These are phyloP conservation scores for Tetracentron sinense DNA, from an alignment of 164 flowering plant species.

Conservation along the genomic window DNA sequence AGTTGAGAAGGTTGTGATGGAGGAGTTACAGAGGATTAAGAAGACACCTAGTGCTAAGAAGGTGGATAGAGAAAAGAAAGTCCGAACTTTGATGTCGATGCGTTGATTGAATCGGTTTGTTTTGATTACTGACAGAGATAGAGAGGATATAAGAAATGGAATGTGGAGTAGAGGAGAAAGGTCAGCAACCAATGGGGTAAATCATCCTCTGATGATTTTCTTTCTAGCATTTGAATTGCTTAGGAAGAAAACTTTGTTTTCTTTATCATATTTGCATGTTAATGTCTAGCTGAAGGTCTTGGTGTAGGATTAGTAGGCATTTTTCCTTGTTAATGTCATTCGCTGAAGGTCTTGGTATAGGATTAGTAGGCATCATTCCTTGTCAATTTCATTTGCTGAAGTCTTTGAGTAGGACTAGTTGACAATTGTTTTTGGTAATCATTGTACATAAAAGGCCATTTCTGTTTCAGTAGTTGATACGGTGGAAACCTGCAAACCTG, in stretches of 20 bases:
- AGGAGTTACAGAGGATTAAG: constrained; percentile 48
- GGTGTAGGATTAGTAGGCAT: constrained; percentile 22
- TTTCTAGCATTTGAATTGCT: constrained; percentile 3
- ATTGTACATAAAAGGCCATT: constrained; percentile 7
- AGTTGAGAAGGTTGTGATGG: constrained; percentile 61
- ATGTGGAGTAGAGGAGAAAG: constrained; percentile 2
- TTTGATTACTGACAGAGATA: not conserved
- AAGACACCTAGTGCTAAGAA: constrained; percentile 57
- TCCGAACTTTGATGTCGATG: constrained; percentile 69
- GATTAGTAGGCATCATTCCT: constrained; percentile 11
- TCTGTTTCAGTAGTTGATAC: constrained; percentile 2
- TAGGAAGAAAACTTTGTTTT: not conserved
- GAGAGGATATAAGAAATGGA: not conserved
- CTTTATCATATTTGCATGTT: constrained; percentile 2
- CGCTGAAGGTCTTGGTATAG: constrained; percentile 23
- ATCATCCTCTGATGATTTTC: constrained; percentile 33
- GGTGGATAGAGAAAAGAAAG: constrained; percentile 56
- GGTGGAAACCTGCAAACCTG: not conserved
- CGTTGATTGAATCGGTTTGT: constrained; percentile 36
- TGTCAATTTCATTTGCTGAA: not conserved
- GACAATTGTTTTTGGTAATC: not conserved
- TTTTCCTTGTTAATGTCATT: constrained; percentile 7
- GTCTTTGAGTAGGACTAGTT: not conserved
- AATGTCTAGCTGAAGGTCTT: constrained; percentile 22
- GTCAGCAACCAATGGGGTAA: constrained; percentile 10